Percentiles rank a stretch among this genome's conserved stretches.
These are phyloP conservation scores for Magnusiomyces sp. DNA, from an alignment of 1,139 yeast genomes.

Conservation along the genomic window DNA sequence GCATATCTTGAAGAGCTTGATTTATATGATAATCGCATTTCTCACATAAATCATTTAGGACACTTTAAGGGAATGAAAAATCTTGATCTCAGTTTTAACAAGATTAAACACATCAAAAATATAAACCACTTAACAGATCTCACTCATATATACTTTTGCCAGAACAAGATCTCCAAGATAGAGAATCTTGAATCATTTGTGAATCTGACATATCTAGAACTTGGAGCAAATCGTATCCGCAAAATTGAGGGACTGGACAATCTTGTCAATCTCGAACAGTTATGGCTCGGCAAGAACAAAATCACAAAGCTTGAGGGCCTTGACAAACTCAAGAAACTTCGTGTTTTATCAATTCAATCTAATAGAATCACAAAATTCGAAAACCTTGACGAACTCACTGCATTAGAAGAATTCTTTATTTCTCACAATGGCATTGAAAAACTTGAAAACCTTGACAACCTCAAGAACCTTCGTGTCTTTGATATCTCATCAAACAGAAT, in stretches of 20 bases:
- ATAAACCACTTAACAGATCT: constrained; percentile 54
- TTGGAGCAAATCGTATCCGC: constrained; percentile 83
- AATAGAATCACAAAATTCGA: constrained; percentile 74
- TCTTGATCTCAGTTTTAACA: constrained; percentile 85
- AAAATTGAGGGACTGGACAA: constrained; percentile 49
- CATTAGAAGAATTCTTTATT: constrained; percentile 77
- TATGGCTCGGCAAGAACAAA: constrained; percentile 91
- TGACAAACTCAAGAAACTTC: constrained; percentile 50
- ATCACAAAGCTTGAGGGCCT: constrained; percentile 62
- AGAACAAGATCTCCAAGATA: constrained; percentile 72
- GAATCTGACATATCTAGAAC: constrained; percentile 63
- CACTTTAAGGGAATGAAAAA: constrained; percentile 49
- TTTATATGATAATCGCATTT: constrained; percentile 83
- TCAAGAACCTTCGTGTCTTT: constrained; percentile 56
- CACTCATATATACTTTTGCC: constrained; percentile 73
- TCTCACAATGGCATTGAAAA: constrained; percentile 75
- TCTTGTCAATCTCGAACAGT: constrained; percentile 52
- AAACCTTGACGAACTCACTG: constrained; percentile 63
- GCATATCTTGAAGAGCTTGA: constrained; percentile 68
- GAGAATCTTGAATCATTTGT: constrained; percentile 53
- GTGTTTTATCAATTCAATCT: constrained; percentile 79
- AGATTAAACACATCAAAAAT: constrained; percentile 79
- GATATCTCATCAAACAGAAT: constrained; percentile 78
- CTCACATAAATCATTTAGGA: constrained; percentile 63
- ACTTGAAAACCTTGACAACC: constrained; percentile 72